Base-by-base conservation (phyloP, 192 early-diverging fungal species). In the Backusella psychrophila region DNA sequence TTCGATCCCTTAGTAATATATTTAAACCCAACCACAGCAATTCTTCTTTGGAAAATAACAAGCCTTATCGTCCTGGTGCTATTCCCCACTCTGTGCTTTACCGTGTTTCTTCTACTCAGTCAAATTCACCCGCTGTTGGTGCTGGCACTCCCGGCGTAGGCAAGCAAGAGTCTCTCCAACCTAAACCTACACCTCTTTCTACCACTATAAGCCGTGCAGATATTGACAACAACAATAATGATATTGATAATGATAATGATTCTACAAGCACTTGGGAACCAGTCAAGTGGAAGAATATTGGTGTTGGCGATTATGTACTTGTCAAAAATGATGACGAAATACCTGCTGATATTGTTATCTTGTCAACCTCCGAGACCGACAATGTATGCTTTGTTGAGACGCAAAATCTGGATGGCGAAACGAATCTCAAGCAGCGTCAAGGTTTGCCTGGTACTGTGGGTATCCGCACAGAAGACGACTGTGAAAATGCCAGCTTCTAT, bases 351-450 rank as follows among this genome's bases (percentile, higher is more conserved):
- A 77, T 98, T 33, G 83, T 98, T 21, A 89, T 98, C 80, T 86
- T 99, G 7, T 87, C 90, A 6, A 91, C 95, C 15, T 94, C 92
- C 29, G 98, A 96, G 66, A 84, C 88, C 4, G 95, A 96, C 74
- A 90, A 91, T 56, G 79, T 93, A 0, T 97, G 95, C 72, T 98
- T 94, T 82, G 88, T 97, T n/a, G 98, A 99, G 82, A 99, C 98
- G 0, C 97, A 99, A 76, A 97, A 98, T 78, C 87, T 99, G 44
- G 98, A 99, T 74, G 98, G 98, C 73, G 98, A 99, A 80, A 99
- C 98, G 8, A 99, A 98, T 77, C 86, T 99, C 38, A 99, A 99
- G 83, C 89, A 94, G 34, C 91, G 95, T 59, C 86, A 91, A 53
- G 89, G 91, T 3, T 66, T 93, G 68, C 77, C 85, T 0, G 87